Evolutionary conservation across 768 basidiomycete genomes (phyloP), one percentile per base, ranked within the genome.

Genomic region (Holtermanniella nyarrowii): DNA sequence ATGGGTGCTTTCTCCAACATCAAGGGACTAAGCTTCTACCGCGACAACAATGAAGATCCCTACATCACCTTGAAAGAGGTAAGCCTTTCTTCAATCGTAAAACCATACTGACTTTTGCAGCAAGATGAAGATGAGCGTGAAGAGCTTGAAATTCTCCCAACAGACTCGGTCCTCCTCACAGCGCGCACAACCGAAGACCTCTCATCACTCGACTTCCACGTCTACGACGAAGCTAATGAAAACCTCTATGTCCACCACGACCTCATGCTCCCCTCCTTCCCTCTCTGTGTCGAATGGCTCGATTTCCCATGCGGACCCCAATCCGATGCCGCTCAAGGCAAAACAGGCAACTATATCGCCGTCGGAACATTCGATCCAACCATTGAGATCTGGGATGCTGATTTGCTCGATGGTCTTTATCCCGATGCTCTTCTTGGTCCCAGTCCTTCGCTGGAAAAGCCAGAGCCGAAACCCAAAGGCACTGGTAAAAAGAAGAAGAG

Each of bases 201-300:
- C 49, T 91, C 91, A 1, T 89, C 95, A 58, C 79, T 97, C 49
- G 93, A 97, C 69, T 78, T 95, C 58, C 93, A 93, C 73, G 83
- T 96, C 63, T 97, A 95, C 73, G 89, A 96, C 70, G 89, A 93
- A 65, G 50, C 61, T 20, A 59, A 70, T 45, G 66, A 67, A 25
- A 88, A 88, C 68, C 79, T 97, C 41, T 97, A 90, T 68, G 86
- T 85, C 37, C 95, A 97, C 70, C 95, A 99, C 72, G 95, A 99
- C 71, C 78, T 96, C 69, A 88, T 99, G 83, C 80, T 99, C 25
- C 90, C 93, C 57, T 88, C 88, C 58, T 90, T 96, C 72, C 95
- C 95, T 7, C 83, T 99, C 53, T 97, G 93, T 63, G 85, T 99
- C 52, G 95, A 99, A 77, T 99, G 95, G 95, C 83, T 96, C 53